Evolutionary conservation across 352 stramenopile genomes (phyloP), one percentile per base, ranked within the genome.

Genomic region (Phytophthora foliorum): DNA sequence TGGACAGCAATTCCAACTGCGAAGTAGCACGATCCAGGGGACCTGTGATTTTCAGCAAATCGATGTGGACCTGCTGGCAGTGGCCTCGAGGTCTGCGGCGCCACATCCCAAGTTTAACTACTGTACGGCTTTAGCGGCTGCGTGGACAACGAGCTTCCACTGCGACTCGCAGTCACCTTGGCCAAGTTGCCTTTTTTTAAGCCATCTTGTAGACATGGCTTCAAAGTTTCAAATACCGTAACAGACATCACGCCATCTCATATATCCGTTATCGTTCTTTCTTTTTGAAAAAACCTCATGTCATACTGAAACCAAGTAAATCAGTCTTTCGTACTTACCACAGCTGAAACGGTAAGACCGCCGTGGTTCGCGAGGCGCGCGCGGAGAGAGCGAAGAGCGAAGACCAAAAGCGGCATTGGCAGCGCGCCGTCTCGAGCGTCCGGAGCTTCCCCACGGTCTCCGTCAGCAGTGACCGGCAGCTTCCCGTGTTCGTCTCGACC

Each of bases 391-490:
- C 61, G 44, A 75, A 65, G 66, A 73, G 48, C 57, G 67, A 76
- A 73, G 63, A 68, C 53, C 46, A 42, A 73, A 61, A 65, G 57
- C 46, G 75, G 72, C 66, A 73, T 49, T 64, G 51, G 63, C 50
- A 74, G 56, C 63, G 50, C 55, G 59, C 53, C 58, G 55, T 73
- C 58, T 74, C 57, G 57, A 73, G 67, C 71, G 52, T 78, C 67
- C 63, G 50, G 61, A 76, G 39, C 67, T 39, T 58, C 39, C 39
- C 52, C 29, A 45, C 39, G 48, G 55, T 60, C 42, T 31, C 67
- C 57, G 48, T 41, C 53, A 75, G 49, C 45, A 69, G 44, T 41
- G 34, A 48, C 5, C 39, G 45, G 38, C 41, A 53, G 25, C 58
- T 63, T 36, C 39, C 46, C 67, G 63, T 63, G 36, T 70, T 67